phyloP scores from a whole-genome alignment of 2,329 filamentous ascomycete genomes.

The Pleomassaria siparia region DNA sequence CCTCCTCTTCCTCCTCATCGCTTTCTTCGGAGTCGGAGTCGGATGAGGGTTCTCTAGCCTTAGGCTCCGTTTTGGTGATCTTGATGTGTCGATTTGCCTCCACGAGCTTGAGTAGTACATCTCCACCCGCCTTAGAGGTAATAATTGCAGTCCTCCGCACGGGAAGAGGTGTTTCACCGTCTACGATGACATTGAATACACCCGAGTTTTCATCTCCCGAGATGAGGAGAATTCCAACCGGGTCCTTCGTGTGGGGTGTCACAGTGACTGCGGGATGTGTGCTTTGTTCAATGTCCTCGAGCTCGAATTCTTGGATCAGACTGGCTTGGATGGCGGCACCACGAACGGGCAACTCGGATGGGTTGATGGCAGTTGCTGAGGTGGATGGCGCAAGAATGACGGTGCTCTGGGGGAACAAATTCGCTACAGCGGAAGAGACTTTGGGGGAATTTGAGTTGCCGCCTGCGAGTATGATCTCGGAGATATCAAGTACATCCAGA shows the following conservation, averaged over 20 bases:
- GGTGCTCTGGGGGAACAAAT: constrained; percentile 80
- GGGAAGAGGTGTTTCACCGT: constrained; percentile 84
- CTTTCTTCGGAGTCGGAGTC: constrained; percentile 65
- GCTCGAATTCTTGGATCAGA: constrained; percentile 91
- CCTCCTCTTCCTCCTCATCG: constrained; percentile 81
- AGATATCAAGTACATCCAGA: constrained; percentile 87
- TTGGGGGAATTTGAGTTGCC: constrained; percentile 92
- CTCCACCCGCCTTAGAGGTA: constrained; percentile 77
- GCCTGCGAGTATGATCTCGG: constrained; percentile 91
- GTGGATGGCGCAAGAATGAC: constrained; percentile 82
- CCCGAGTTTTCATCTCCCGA: constrained; percentile 61
- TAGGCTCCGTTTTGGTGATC: constrained; percentile 82
- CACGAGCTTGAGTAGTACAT: constrained; percentile 83
- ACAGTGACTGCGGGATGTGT: constrained; percentile 94
- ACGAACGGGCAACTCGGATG: constrained; percentile 83
- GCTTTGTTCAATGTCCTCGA: constrained; percentile 90
- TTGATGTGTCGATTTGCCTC: constrained; percentile 92
- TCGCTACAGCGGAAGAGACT: constrained; percentile 77
- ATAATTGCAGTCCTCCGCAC: constrained; percentile 84
- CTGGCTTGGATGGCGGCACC: constrained; percentile 95
- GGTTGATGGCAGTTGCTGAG: constrained; percentile 77
- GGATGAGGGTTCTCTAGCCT: constrained; percentile 65
- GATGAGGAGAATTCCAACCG: constrained; percentile 80
- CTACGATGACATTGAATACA: constrained; percentile 78
- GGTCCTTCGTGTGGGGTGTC: constrained; percentile 83